Percentiles rank a stretch among this genome's conserved stretches.
phyloP scores from a whole-genome alignment of 257 asterid species.

The Paulownia fortunei region DNA sequence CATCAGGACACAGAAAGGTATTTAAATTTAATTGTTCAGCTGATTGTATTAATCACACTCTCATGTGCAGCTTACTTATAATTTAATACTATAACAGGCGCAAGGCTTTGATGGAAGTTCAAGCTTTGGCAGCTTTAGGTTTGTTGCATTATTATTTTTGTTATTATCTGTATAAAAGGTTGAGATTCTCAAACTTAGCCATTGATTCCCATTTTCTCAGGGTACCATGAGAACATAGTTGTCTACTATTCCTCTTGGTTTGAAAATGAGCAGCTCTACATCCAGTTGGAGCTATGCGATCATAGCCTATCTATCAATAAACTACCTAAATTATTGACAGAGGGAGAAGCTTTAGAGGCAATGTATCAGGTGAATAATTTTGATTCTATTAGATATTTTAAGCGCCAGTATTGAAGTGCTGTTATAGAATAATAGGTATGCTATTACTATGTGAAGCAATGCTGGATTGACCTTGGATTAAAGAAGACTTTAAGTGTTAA shows the following conservation, averaged over 20 bases:
- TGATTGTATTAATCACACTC: constrained; percentile 17
- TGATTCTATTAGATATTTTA: background rate
- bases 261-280: constrained; percentile 83
- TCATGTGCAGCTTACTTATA: constrained; percentile 23
- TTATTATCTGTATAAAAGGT: background rate
- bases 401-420: constrained; percentile 1
- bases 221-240: constrained; percentile 80
- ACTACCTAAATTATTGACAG: constrained; percentile 53
- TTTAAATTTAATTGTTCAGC: background rate
- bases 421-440: background rate
- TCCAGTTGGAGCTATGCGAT: constrained; percentile 96
- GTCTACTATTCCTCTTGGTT: constrained; percentile 92
- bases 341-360: constrained; percentile 66
- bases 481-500: background rate
- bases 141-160: constrained; percentile 25
- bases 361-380: constrained; percentile 76
- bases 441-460: background rate
- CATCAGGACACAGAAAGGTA: constrained; percentile 88
- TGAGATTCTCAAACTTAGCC: background rate
- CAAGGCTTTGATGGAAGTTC: constrained; percentile 98
- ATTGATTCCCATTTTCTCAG: constrained; percentile 48
- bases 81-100: constrained; percentile 53
- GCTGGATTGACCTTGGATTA: background rate
- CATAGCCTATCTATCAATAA: constrained; percentile 65
- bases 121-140: constrained; percentile 95